Base-by-base conservation (phyloP, 2,329 filamentous ascomycete genomes). In the Hymenoscyphus linearis region DNA sequence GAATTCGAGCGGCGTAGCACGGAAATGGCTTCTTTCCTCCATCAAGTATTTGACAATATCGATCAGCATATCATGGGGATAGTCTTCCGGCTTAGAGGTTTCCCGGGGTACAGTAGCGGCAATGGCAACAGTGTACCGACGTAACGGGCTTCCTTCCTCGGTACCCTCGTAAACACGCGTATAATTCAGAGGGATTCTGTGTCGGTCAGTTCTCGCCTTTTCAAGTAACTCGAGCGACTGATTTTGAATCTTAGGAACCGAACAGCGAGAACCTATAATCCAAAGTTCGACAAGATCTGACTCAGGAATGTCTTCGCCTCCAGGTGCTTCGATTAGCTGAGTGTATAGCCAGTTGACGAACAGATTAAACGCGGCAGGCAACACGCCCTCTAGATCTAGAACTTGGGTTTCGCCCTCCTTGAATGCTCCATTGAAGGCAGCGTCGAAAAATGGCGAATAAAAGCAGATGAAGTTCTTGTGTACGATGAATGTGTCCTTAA, bases 361-460 rank as follows among this genome's bases (percentile, higher is more conserved):
- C 12, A 26, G 18, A 10, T 2, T 10, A 22, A 56, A 26, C 1
- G 14, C 54, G 6, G 31, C 7, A 25, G 31, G 31, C 12, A 12
- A 12, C 1, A 25, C n/a, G 25, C 50, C 55, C 1, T 57, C 55
- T 4, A 57, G 36, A 7, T 5, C 6, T 12, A 47, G 18, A 47
- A n/a, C 35, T 14, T 57, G 55, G 16, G 7, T 40, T 44, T 18
- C 31, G 3, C 34, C 44, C 52, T 64, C 60, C 2, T 52, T 7
- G 16, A 62, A 62, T 0, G 22, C 9, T 7, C 57, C 52, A 4
- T 60, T 37, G 18, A 64, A 52, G 1, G 63, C 60, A 0, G 59
- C 54, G 4, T 53, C 53, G 44, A 67, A 66, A 40, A 47, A 66
- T 1, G 61, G 53, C 9, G 66, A 67, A 18, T 60, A 61, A 27